Base-by-base conservation (phyloP, 129 eudicot species). In the Ambrosia trifida region DNA sequence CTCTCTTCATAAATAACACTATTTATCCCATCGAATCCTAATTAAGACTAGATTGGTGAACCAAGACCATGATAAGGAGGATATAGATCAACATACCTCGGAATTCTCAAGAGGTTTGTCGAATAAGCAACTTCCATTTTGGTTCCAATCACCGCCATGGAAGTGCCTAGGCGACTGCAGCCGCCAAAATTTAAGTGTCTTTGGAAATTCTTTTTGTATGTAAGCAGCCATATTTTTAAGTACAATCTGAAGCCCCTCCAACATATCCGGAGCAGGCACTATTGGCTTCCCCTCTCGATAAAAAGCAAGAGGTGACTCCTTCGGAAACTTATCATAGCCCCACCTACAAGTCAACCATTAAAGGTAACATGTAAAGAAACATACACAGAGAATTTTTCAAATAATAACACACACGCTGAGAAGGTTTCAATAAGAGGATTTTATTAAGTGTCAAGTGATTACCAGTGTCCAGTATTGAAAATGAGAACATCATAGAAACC, bases 381-480 rank as follows among this genome's bases (percentile, higher is more conserved):
- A 40, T 7, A 11, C 53, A 59, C 63, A 59, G 3, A 3, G 11
- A 4, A 7, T 36, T 1, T 36, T 3, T 0, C 7, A 4, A 36
- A 3, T 1, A 36, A 0, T 5, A 36, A 36, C 7, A 36, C 5
- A 38, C 43, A 38, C 43, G 1, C 43, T 38, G 9, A 40, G 44
- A 40, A 40, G 9, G 9, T 11, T 43, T n/a, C 24, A 30, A 67
- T 47, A 30, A 30, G 32, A 43, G 54, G 20, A 71, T 11, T 53
- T 60, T 1, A 49, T 60, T 1, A 49, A n/a, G 20, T 14, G 4
- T 38, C 19, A 40, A 10, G 69, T 33, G 10, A 75, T 28, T 79
- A 87, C 98, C 98, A 94, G 78, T 89, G 98, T 13, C 98, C 97
- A 16, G 98, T 94, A 66, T 94, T 93, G 70, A 89, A 94, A 51